Evolutionary conservation across 1,284 basidiomycete genomes (phyloP).

Genomic region (Moesziomyces antarcticus): DNA sequence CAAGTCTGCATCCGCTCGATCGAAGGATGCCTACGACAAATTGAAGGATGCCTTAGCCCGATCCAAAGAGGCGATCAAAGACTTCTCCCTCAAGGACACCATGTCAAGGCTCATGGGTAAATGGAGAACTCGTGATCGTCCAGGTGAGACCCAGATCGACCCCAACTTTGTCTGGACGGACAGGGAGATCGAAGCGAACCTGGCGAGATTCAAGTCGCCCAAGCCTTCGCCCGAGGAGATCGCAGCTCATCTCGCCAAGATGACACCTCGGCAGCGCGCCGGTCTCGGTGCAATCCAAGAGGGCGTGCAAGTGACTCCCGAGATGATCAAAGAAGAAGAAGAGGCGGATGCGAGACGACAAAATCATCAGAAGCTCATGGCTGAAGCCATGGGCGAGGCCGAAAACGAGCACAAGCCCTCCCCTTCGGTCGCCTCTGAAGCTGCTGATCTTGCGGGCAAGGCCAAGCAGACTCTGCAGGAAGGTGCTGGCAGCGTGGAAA

Average conservation of each 20-base stretch:
- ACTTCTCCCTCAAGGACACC: too few species aligned
- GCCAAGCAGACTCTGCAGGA: neutral
- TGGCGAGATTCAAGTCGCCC: neutral
- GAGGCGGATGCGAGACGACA: neutral
- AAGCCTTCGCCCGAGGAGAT: neutral
- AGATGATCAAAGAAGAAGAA: neutral
- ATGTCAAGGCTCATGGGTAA: neutral
- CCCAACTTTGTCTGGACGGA: slow-evolving; percentile 1
- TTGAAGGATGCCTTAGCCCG: too few species aligned
- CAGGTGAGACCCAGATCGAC: slow-evolving; percentile 10
- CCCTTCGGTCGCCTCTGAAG: too few species aligned
- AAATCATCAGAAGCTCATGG: neutral
- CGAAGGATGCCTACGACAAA: too few species aligned
- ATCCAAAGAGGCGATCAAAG: too few species aligned
- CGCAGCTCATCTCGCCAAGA: neutral
- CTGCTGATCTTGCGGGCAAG: neutral
- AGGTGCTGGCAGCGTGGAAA: neutral
- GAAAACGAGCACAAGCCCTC: too few species aligned
- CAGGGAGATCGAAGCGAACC: neutral
- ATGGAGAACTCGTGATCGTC: neutral
- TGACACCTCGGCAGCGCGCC: neutral
- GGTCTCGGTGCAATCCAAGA: neutral
- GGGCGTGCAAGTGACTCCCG: neutral
- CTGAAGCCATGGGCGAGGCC: neutral
- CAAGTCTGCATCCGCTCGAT: too few species aligned